Conservation (phyloP, 2,329 filamentous ascomycete genomes). For the Metarhizium sp. region DNA sequence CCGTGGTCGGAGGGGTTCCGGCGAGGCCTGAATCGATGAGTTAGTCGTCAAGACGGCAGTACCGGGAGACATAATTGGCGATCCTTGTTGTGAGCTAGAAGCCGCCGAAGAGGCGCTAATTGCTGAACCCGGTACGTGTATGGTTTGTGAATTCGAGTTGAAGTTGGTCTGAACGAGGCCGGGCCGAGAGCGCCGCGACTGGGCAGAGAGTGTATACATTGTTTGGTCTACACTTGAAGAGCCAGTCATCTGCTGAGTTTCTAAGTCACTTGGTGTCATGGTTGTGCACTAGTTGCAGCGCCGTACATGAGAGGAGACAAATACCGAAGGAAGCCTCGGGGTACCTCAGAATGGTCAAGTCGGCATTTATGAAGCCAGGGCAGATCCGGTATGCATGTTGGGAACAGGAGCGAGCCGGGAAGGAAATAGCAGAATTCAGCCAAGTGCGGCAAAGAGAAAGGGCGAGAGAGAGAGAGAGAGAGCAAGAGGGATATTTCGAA, state of each 20-base stretch:
- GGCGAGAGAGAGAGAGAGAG: not conserved
- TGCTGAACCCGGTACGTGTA: constrained; percentile 36
- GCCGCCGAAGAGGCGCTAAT: constrained; percentile 47
- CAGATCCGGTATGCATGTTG: constrained; percentile 25
- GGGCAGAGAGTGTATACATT: constrained; percentile 33
- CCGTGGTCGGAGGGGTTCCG: constrained; percentile 49
- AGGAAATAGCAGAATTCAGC: constrained; percentile 6
- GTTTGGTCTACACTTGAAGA: constrained; percentile 19
- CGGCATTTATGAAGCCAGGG: constrained; percentile 27
- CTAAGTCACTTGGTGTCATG: constrained; percentile 16
- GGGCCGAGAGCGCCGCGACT: constrained; percentile 33
- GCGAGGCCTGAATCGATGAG: constrained; percentile 58
- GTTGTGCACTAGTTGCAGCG: constrained; percentile 12
- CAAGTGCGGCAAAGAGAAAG: constrained; percentile 7
- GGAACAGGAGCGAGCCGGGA: constrained; percentile 14
- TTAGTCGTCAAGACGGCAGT: constrained; percentile 43
- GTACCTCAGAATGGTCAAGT: constrained; percentile 20
- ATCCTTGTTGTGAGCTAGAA: constrained; percentile 45
- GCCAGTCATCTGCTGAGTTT: constrained; percentile 14
- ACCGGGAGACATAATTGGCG: constrained; percentile 48
- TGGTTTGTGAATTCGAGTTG: constrained; percentile 13
- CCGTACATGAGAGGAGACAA: constrained; percentile 14
- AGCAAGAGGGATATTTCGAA: not conserved
- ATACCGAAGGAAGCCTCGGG: constrained; percentile 9
- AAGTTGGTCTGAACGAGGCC: constrained; percentile 39